These are phyloP conservation scores for Suillus variegatus DNA, from an alignment of 768 basidiomycete species.

Conservation along the genomic window DNA sequence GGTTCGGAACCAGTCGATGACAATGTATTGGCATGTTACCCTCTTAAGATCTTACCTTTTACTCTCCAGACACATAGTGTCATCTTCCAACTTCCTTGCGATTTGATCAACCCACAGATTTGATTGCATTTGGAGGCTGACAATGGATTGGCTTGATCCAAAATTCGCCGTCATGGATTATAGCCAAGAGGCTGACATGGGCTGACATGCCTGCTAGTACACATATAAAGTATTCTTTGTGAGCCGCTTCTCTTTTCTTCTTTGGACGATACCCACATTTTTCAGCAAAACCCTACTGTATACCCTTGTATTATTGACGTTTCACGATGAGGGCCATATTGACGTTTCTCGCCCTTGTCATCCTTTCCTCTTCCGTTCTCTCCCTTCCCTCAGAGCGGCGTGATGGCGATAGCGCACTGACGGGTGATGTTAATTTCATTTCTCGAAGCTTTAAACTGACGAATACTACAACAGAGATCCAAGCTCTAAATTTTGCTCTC, in stretches of 20 bases:
- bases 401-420: not conserved
- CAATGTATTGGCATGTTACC: not conserved
- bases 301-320: not conserved
- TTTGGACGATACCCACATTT: not conserved
- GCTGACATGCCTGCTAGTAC: not conserved
- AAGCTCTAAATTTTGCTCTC: slow-evolving; percentile 48
- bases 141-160: too few relatives aligned
- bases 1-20: not conserved
- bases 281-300: not conserved
- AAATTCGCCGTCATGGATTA: too few relatives aligned
- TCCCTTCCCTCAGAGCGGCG: slow-evolving; percentile 4
- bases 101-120: not conserved
- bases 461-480: slow-evolving; percentile 5
- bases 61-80: not conserved
- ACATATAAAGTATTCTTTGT: not conserved
- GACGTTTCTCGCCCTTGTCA: not conserved
- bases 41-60: not conserved
- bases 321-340: not conserved
- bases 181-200: not conserved
- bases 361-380: not conserved
- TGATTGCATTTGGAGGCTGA: not conserved
- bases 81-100: not conserved
- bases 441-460: slow-evolving; percentile 24
- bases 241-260: not conserved
- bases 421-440: slow-evolving; percentile 31